Evolutionary conservation across 2,329 filamentous ascomycete genomes (phyloP), one percentile per base, ranked within the genome.

Genomic region (Paraphoma sp.): DNA sequence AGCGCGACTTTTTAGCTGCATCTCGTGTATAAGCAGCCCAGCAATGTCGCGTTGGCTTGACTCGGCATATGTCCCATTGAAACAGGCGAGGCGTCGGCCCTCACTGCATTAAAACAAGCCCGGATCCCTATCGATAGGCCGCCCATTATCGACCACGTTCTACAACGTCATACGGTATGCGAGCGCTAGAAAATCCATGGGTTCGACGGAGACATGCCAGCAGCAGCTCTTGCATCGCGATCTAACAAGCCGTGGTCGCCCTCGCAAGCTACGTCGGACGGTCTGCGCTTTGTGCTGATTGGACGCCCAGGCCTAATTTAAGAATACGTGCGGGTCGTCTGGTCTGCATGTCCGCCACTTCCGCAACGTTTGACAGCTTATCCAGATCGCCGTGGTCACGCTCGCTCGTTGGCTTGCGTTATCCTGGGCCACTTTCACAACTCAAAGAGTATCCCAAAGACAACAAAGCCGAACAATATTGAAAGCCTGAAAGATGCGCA

Each of bases 1-100:
- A 60, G 59, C 55, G 48, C 59, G 53, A 50, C 49, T 43, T 11
- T 36, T 33, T 45, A 51, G 48, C 48, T 50, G 48, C 48, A 33
- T 31, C 46, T 51, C 40, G 42, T 45, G 40, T 45, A 33, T n/a
- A 36, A 23, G 48, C 17, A 43, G 48, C 40, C 40, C 40, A 23
- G 14, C 48, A 30, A 43, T 28, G n/a, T 33, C 40, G 42, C 40
- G 14, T 40, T 40, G 46, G 18, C 33, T 16, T 29, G 29, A 28
- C 46, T 48, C 46, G 46, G 46, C 46, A 41, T 12, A 29, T 31
- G 33, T 48, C 33, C 10, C 12, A 29, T 31, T 23, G 23, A 23
- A 23, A 36, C 33, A 47, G 45, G 45, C 45, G 29, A 48, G 33
- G 23, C 46, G 46, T 28, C 11, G 46, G 18, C 12, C 11, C 33